Base-by-base conservation (phyloP, 306 rosid species). In the Neltuma alba region DNA sequence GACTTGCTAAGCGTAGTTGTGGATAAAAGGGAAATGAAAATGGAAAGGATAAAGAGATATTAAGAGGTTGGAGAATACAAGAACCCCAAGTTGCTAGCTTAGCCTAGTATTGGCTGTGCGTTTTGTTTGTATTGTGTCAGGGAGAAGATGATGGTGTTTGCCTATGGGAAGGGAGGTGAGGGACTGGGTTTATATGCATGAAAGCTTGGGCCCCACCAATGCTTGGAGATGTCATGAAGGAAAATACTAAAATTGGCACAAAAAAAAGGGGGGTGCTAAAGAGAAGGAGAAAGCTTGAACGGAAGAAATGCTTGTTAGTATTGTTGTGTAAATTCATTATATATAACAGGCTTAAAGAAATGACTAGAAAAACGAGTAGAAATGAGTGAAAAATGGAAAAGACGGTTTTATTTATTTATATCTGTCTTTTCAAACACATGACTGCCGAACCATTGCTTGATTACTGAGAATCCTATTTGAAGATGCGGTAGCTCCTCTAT, bases 151-250 rank as follows among this genome's bases (percentile, higher is more conserved):
- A 10, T 44, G 18, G 18, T 65, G 76, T 31, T 25, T 73, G 81
- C 52, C 68, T 41, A 70, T 87, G 86, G 87, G 84, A 85, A 66
- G 12, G 82, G 57, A 80, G 81, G 60, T 40, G 84, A 42, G 50
- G 90, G 55, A 78, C 45, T 78, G 89, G 88, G 83, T 75, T 80
- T 89, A 83, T 92, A 92, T 84, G 86, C 86, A 84, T 78, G 91
- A 75, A 77, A 52, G 44, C 12, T 45, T 69, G 85, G 86, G 80
- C 37, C 93, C 90, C 34, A 80, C 87, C 2, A 0, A 52, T 3
- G 67, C 31, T 45, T 15, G 3, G 9, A 20, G 21, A 58, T 34
- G 93, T 89, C 92, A 54, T 83, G 71, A 77, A 68, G 48, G 47
- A 23, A 83, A 80, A 75, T 74, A 70, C 48, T 50, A 37, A 54